A percentile compares a stretch with the other conserved stretches of the same genome.
Conservation (phyloP, 169 alveolate species). For the Babesia sp. region DNA sequence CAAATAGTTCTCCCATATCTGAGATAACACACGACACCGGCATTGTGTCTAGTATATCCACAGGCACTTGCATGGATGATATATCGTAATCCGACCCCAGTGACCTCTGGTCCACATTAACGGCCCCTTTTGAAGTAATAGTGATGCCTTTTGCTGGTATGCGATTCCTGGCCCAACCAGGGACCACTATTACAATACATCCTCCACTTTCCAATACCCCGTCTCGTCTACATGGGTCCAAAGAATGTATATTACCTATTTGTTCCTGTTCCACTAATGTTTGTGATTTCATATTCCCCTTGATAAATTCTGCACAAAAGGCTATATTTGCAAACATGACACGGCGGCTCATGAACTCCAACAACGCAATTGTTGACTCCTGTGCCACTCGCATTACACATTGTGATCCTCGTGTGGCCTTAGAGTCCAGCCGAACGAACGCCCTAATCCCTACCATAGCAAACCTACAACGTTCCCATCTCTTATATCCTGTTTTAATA, state of each 20-base stretch:
- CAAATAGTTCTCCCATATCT: constrained; percentile 25
- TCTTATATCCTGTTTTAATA: background rate
- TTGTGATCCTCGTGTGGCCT: constrained; percentile 13
- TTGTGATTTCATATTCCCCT: constrained; percentile 26
- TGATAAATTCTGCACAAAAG: constrained; percentile 26
- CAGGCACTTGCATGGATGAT: background rate
- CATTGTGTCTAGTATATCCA: constrained; percentile 14
- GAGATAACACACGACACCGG: constrained; percentile 22
- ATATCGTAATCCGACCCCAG: background rate
- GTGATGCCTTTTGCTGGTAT: background rate
- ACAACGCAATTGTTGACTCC: constrained; percentile 24
- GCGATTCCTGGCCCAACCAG: constrained; percentile 1
- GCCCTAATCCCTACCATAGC: constrained; percentile 45
- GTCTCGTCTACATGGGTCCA: constrained; percentile 15
- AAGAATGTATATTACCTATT: constrained; percentile 13
- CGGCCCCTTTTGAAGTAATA: background rate
- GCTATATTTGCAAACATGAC: constrained; percentile 17
- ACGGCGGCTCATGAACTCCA: constrained; percentile 15
- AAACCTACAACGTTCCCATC: constrained; percentile 41
- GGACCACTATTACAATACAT: constrained; percentile 20
- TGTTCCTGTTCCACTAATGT: constrained; percentile 31
- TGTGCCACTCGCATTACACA: constrained; percentile 55
- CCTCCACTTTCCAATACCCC: constrained; percentile 58
- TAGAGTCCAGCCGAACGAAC: constrained; percentile 35
- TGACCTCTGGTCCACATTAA: background rate